Percentiles rank a stretch among this genome's conserved stretches.
phyloP scores from a whole-genome alignment of 169 alveolate species.

The Eimeria maxima region DNA sequence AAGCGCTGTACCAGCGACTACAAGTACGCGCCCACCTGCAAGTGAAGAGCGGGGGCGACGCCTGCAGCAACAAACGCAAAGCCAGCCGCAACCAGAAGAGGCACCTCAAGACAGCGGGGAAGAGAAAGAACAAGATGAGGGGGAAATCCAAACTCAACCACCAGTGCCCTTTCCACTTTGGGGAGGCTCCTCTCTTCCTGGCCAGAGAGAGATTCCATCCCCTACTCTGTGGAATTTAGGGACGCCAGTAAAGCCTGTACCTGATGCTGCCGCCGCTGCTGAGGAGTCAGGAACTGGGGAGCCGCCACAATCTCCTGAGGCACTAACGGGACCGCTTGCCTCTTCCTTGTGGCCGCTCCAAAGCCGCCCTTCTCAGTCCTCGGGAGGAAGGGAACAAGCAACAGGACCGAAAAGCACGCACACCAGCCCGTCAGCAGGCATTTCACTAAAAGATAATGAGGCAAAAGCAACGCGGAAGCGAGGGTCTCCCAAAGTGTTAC shows the following conservation, averaged over 20 bases:
- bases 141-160: neutral
- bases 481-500: neutral
- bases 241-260: neutral
- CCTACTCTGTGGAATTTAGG: neutral
- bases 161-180: neutral
- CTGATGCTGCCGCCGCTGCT: neutral
- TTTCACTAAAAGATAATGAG: neutral
- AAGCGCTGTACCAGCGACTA: neutral
- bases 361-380: neutral
- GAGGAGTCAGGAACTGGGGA: neutral
- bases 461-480: neutral
- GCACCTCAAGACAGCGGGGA: neutral
- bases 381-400: neutral
- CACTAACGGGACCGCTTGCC: neutral
- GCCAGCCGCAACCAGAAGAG: constrained; percentile 2
- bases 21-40: neutral
- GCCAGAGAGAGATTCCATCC: constrained; percentile 21
- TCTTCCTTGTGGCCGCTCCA: neutral
- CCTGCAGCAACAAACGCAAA: constrained; percentile 17
- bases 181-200: constrained; percentile 21
- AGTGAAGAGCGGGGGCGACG: neutral
- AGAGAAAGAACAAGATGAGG: neutral
- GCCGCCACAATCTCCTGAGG: neutral
- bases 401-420: neutral
- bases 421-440: neutral